Evolutionary conservation across 495 filamentous ascomycete genomes (phyloP).

Genomic region (Talaromyces stipitatus): DNA sequence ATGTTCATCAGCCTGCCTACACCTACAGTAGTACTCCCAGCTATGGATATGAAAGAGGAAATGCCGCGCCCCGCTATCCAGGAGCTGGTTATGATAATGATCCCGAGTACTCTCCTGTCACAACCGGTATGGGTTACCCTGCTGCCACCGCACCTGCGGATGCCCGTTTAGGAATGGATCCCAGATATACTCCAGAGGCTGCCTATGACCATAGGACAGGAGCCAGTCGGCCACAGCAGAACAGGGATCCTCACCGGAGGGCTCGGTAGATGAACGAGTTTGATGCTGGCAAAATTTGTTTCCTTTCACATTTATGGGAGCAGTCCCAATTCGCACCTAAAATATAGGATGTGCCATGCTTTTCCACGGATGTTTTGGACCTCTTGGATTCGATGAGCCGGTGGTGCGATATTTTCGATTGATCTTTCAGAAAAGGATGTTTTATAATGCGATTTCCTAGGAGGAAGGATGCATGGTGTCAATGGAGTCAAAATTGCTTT

Average conservation of each 20-base stretch:
- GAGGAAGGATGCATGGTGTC: background rate
- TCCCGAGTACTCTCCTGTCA: slow-evolving; percentile 36
- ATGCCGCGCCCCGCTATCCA: slow-evolving; percentile 39
- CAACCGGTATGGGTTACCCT: slow-evolving; percentile 37
- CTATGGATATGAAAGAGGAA: slow-evolving; percentile 37
- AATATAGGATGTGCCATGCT: background rate
- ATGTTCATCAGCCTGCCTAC: slow-evolving; percentile 31
- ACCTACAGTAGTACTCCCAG: slow-evolving; percentile 30
- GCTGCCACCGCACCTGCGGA: slow-evolving; percentile 35
- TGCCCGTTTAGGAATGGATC: slow-evolving; percentile 41
- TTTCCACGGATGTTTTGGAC: background rate
- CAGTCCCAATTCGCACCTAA: background rate
- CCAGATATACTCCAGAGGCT: slow-evolving; percentile 39
- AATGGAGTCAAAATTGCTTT: slow-evolving; percentile 2
- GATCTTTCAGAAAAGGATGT: background rate
- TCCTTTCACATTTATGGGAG: background rate
- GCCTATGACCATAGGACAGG: slow-evolving; percentile 30
- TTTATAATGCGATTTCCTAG: background rate
- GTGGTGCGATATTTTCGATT: background rate
- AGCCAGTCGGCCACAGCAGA: slow-evolving; percentile 35
- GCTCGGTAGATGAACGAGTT: slow-evolving; percentile 25
- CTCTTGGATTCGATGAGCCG: background rate
- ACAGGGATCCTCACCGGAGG: slow-evolving; percentile 31
- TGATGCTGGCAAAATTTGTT: too few species aligned
- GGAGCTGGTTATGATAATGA: slow-evolving; percentile 41